Evolutionary conservation across 441 rosid genomes (phyloP).

Genomic region (Erysimum cheiri): DNA sequence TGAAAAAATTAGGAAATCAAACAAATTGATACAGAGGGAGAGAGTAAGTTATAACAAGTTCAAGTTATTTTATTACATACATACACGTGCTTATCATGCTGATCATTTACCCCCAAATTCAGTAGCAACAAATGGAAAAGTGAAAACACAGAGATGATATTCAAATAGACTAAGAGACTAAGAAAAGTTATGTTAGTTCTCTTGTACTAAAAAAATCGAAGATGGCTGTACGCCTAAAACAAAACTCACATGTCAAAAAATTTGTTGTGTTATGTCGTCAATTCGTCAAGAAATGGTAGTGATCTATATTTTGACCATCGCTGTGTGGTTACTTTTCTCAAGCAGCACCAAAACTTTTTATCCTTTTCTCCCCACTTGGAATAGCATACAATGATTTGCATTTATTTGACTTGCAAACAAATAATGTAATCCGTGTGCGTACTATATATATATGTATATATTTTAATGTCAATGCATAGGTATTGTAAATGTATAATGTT

Average conservation of each 20-base stretch:
- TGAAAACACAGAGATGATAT: not conserved
- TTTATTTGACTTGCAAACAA: slow-evolving; percentile 8
- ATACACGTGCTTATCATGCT: not conserved
- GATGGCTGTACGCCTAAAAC: not conserved
- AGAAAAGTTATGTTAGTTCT: not conserved
- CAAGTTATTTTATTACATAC: too few species aligned
- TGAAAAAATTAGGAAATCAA: too few species aligned
- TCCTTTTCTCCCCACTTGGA: slow-evolving; percentile 28
- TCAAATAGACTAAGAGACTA: not conserved
- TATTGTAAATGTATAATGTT: not conserved
- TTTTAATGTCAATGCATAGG: not conserved
- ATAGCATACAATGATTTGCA: slow-evolving; percentile 1
- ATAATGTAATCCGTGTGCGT: slow-evolving; percentile 33
- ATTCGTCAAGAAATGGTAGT: slow-evolving; percentile 1
- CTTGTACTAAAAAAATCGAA: not conserved
- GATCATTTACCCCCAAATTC: not conserved
- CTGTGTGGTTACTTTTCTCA: slow-evolving; percentile 11
- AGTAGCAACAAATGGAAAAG: not conserved
- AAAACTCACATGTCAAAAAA: not conserved
- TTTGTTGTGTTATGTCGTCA: not conserved
- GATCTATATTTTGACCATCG: not conserved
- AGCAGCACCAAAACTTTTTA: too few species aligned
- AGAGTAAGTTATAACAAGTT: too few species aligned
- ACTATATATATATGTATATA: not conserved
- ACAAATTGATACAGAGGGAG: too few species aligned